Evolutionary conservation across 2,329 filamentous ascomycete genomes (phyloP).

Genomic region (Coleophoma eucalyptorum): DNA sequence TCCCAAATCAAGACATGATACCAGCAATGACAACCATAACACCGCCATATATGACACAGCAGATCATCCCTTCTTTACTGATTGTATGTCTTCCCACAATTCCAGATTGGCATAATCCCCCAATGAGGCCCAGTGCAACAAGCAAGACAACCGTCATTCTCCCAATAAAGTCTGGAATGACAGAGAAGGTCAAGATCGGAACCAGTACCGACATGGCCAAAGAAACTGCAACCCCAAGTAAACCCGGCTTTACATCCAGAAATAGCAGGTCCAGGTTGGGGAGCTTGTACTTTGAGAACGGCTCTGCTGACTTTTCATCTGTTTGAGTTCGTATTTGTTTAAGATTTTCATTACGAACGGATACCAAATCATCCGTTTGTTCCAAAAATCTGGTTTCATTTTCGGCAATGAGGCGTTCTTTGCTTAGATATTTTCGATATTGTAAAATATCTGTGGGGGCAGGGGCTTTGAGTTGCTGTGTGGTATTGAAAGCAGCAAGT

Average conservation of each 20-base stretch:
- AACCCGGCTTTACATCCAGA: constrained; percentile 11
- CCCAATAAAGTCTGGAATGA: constrained; percentile 52
- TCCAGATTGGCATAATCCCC: constrained; percentile 15
- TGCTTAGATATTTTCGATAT: constrained; percentile 53
- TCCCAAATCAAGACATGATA: constrained; percentile 12
- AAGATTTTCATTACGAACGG: constrained; percentile 14
- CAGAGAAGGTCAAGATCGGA: constrained; percentile 53
- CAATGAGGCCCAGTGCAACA: constrained; percentile 40
- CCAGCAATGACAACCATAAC: constrained; percentile 24
- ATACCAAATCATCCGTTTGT: constrained; percentile 24
- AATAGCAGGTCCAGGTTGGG: constrained; percentile 25
- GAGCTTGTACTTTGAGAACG: background rate
- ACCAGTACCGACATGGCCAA: constrained; percentile 50
- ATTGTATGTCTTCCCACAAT: constrained; percentile 8
- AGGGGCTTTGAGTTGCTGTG: constrained; percentile 46
- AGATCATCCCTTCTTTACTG: constrained; percentile 16
- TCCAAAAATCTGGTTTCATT: constrained; percentile 39
- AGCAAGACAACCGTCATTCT: constrained; percentile 54
- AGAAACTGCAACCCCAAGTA: constrained; percentile 34
- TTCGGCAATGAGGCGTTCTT: constrained; percentile 51
- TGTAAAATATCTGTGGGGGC: constrained; percentile 43
- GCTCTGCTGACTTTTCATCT: background rate
- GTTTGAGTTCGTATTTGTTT: background rate
- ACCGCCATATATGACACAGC: constrained; percentile 20
- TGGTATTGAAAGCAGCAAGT: constrained; percentile 52